Evolutionary conservation across 129 eudicot genomes (phyloP).

Genomic region (Scalesia atractyloides): DNA sequence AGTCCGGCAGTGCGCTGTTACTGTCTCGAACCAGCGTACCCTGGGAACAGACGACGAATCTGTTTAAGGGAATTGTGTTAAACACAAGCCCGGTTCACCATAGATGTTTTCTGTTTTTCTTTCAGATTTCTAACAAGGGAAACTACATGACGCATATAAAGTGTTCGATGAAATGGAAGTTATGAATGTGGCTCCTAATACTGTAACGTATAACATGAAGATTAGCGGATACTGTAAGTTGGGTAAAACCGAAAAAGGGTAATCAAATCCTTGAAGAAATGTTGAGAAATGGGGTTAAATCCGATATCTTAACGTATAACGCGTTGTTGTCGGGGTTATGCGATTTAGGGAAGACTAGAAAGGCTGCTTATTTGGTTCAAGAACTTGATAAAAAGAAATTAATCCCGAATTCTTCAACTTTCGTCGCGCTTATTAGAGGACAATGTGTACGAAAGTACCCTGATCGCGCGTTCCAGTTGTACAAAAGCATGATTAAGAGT

Average conservation of each 20-base stretch:
- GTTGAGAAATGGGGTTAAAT: constrained; percentile 49
- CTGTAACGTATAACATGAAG: constrained; percentile 70
- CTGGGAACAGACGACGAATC: too few relatives aligned
- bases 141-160: constrained; percentile 64
- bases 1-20: too few relatives aligned
- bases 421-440: constrained; percentile 78
- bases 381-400: constrained; percentile 71
- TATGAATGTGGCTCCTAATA: constrained; percentile 49
- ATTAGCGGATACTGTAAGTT: constrained; percentile 54
- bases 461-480: constrained; percentile 64
- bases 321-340: constrained; percentile 72
- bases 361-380: constrained; percentile 80
- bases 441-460: constrained; percentile 69
- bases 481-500: constrained; percentile 71
- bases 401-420: constrained; percentile 76
- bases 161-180: constrained; percentile 62
- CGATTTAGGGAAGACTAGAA: constrained; percentile 74
- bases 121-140: too few relatives aligned
- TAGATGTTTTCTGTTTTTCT: too few relatives aligned
- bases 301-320: constrained; percentile 74
- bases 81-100: too few relatives aligned
- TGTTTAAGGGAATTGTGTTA: too few relatives aligned
- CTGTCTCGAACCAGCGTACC: too few relatives aligned
- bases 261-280: constrained; percentile 70
- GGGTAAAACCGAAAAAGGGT: constrained; percentile 60